Evolutionary conservation across 192 early-diverging fungal genomes (phyloP).

Genomic region (Linderina pennispora): DNA sequence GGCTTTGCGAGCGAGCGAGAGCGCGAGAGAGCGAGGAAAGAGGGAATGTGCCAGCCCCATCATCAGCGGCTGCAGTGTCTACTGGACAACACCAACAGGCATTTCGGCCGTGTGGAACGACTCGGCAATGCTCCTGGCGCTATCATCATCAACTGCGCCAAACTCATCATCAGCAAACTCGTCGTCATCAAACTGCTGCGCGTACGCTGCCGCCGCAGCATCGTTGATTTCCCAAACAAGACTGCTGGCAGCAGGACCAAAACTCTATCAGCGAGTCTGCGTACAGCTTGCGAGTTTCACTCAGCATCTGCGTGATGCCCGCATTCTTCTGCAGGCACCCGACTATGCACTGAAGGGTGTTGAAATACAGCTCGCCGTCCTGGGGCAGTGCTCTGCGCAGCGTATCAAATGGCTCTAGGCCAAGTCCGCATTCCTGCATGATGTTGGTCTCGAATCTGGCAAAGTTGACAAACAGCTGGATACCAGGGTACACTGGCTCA

Average conservation of each 20-base stretch:
- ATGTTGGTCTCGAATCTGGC: constrained; percentile 37
- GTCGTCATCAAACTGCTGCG: constrained; percentile 1
- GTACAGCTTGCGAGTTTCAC: constrained; percentile 10
- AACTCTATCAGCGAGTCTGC: constrained; percentile 1
- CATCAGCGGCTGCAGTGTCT: too few relatives aligned
- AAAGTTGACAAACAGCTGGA: constrained; percentile 31
- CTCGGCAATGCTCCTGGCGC: background rate
- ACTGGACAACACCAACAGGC: background rate
- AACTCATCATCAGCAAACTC: background rate
- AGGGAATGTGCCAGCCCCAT: too few relatives aligned
- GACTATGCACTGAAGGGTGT: constrained; percentile 28
- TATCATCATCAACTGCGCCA: background rate
- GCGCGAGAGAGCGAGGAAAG: background rate
- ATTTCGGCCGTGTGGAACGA: background rate
- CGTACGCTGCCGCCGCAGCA: constrained; percentile 2
- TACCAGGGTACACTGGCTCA: constrained; percentile 26
- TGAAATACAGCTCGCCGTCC: constrained; percentile 33
- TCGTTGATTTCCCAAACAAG: constrained; percentile 26
- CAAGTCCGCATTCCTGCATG: constrained; percentile 28
- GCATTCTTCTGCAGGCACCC: constrained; percentile 18
- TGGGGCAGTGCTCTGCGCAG: constrained; percentile 31
- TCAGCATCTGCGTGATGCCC: constrained; percentile 12
- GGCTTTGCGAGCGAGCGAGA: background rate
- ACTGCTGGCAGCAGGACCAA: constrained; percentile 21
- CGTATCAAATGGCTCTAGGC: constrained; percentile 19